phyloP scores from a whole-genome alignment of 2,329 filamentous ascomycete species.

The Monosporascus sp. region DNA sequence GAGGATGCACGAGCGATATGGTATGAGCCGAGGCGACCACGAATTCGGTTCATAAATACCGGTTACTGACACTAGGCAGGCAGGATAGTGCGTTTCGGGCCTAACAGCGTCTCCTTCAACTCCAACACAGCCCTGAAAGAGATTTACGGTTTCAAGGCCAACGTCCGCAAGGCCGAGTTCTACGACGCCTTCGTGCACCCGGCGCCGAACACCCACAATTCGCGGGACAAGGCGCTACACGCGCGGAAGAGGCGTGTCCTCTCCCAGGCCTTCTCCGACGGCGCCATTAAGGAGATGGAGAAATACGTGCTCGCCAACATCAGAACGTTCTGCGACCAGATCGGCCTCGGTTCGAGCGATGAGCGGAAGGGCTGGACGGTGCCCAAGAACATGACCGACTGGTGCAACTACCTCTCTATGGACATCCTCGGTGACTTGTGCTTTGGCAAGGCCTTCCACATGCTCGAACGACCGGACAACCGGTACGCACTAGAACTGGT shows the following conservation, averaged over 20 bases:
- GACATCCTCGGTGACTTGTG: constrained; percentile 56
- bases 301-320: constrained; percentile 61
- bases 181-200: constrained; percentile 70
- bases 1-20: constrained; percentile 66
- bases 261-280: constrained; percentile 65
- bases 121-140: constrained; percentile 60
- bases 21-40: constrained; percentile 30
- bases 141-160: constrained; percentile 59
- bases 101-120: constrained; percentile 75
- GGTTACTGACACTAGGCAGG: constrained; percentile 29
- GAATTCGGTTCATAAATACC: background rate
- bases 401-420: constrained; percentile 58
- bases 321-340: constrained; percentile 57
- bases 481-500: constrained; percentile 63
- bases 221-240: constrained; percentile 62
- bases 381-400: constrained; percentile 57
- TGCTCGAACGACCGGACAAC: constrained; percentile 55
- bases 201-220: constrained; percentile 67
- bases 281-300: constrained; percentile 63
- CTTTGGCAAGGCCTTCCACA: constrained; percentile 58
- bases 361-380: constrained; percentile 52
- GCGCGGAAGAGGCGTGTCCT: constrained; percentile 66
- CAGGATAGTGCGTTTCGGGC: constrained; percentile 69
- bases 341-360: constrained; percentile 36
- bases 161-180: constrained; percentile 64